Conservation (phyloP, 345 rosid genomes). For the Erucastrum elatum region DNA sequence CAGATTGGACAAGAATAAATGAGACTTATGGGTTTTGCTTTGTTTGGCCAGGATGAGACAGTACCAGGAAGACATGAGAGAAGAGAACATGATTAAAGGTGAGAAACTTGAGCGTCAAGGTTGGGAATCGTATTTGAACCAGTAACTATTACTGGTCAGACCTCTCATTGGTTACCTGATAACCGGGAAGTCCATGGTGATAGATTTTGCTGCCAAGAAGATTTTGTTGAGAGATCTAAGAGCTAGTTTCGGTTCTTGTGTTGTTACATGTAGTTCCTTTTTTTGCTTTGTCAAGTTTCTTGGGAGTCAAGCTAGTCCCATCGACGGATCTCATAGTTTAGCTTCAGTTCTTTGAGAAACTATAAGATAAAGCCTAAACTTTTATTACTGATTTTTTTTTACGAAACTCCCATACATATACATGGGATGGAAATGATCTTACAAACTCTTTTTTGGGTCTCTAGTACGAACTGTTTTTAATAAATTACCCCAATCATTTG, state of each 20-base stretch:
- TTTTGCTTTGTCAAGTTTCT: not conserved
- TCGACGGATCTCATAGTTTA: not conserved
- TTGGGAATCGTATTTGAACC: not conserved
- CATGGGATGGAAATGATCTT: not conserved
- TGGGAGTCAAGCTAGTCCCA: not conserved
- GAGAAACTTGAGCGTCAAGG: constrained; percentile 49
- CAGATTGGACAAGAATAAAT: not conserved
- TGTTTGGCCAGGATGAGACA: constrained; percentile 69
- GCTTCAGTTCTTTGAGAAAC: not conserved
- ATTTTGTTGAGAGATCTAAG: not conserved
- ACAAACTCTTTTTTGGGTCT: not conserved
- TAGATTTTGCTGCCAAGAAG: constrained; percentile 15
- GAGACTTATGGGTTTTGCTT: not conserved
- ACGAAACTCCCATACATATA: not conserved
- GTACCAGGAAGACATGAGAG: constrained; percentile 79
- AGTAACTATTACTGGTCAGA: not conserved
- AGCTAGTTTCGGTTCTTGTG: constrained; percentile 22
- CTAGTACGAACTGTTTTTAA: not conserved
- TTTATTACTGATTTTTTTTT: not conserved
- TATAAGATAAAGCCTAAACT: not conserved
- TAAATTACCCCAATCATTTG: not conserved
- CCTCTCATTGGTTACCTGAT: not conserved
- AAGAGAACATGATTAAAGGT: constrained; percentile 70
- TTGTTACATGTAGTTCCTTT: not conserved
- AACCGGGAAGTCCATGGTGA: not conserved